These are phyloP conservation scores for Boletus patriciae DNA, from an alignment of 768 basidiomycete species.

Conservation along the genomic window DNA sequence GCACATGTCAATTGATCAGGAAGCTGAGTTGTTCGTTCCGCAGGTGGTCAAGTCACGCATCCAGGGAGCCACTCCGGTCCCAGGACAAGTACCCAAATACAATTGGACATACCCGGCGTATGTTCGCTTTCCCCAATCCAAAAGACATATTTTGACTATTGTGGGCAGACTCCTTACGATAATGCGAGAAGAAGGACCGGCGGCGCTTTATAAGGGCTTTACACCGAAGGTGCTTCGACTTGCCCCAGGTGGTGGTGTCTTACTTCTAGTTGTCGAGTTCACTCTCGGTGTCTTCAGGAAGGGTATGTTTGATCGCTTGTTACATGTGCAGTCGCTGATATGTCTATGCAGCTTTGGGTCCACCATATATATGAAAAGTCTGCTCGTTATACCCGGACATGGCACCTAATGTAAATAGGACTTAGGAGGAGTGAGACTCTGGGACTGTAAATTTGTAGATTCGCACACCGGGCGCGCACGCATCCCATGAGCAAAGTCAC, in stretches of 20 bases:
- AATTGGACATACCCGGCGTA: slow-evolving; percentile 93
- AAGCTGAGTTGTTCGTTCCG: not conserved
- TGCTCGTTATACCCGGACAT: not conserved
- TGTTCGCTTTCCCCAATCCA: slow-evolving; percentile 8
- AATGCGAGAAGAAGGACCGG: slow-evolving; percentile 82
- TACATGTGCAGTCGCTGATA: not conserved
- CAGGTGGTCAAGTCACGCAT: slow-evolving; percentile 97
- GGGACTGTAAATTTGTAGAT: too few species aligned
- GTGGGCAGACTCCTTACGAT: slow-evolving; percentile 60
- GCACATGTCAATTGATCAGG: not conserved
- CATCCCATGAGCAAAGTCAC: not conserved
- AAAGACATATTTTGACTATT: not conserved
- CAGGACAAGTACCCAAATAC: slow-evolving; percentile 82
- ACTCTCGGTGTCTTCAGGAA: slow-evolving; percentile 75
- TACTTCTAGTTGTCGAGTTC: slow-evolving; percentile 91
- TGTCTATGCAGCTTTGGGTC: slow-evolving; percentile 27
- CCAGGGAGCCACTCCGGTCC: slow-evolving; percentile 65
- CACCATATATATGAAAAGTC: slow-evolving; percentile 30
- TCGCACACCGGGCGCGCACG: not conserved
- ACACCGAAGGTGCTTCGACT: slow-evolving; percentile 92
- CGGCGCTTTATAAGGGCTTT: slow-evolving; percentile 92
- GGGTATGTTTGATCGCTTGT: slow-evolving; percentile 39
- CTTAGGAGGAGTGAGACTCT: not conserved
- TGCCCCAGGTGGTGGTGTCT: slow-evolving; percentile 92
- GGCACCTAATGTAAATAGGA: slow-evolving; percentile 2